Evolutionary conservation across 768 basidiomycete species (phyloP).

Genomic region (Lentinus brumalis): DNA sequence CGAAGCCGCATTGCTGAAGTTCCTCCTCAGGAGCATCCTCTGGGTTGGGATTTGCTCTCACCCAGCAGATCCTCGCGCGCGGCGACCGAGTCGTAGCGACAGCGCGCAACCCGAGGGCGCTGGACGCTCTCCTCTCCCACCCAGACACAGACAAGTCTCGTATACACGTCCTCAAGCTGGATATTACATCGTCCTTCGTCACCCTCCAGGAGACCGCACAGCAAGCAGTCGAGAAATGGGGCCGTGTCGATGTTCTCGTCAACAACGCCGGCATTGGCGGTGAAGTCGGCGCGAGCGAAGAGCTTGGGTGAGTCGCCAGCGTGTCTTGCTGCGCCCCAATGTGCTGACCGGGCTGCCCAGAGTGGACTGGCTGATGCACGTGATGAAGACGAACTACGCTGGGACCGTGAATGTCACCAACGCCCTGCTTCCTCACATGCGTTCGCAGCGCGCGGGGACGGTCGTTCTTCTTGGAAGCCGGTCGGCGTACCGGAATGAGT

Average conservation of each 20-base stretch:
- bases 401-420: slow-evolving; percentile 42
- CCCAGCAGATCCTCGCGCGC: slow-evolving; percentile 27
- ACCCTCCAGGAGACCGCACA: slow-evolving; percentile 37
- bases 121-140: slow-evolving; percentile 11
- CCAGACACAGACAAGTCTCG: slow-evolving; percentile 34
- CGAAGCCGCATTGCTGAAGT: background rate
- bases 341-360: slow-evolving; percentile 7
- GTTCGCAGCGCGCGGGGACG: slow-evolving; percentile 32
- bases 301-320: slow-evolving; percentile 37
- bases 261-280: slow-evolving; percentile 48
- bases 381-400: slow-evolving; percentile 42
- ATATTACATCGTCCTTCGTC: slow-evolving; percentile 47
- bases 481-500: slow-evolving; percentile 34
- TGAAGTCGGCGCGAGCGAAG: slow-evolving; percentile 37
- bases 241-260: slow-evolving; percentile 38
- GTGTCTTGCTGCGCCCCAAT: background rate
- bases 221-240: slow-evolving; percentile 31
- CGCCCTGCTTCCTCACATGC: slow-evolving; percentile 42
- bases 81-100: slow-evolving; percentile 27
- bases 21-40: slow-evolving; percentile 24
- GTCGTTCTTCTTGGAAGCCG: slow-evolving; percentile 38
- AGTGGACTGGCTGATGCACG: slow-evolving; percentile 28
- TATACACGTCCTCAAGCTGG: slow-evolving; percentile 48
- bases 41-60: slow-evolving; percentile 30
- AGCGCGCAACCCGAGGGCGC: background rate